A percentile compares a stretch with the other conserved stretches of the same genome.
phyloP scores from a whole-genome alignment of 1,284 basidiomycete species.

The Microstroma glucosiphilum region DNA sequence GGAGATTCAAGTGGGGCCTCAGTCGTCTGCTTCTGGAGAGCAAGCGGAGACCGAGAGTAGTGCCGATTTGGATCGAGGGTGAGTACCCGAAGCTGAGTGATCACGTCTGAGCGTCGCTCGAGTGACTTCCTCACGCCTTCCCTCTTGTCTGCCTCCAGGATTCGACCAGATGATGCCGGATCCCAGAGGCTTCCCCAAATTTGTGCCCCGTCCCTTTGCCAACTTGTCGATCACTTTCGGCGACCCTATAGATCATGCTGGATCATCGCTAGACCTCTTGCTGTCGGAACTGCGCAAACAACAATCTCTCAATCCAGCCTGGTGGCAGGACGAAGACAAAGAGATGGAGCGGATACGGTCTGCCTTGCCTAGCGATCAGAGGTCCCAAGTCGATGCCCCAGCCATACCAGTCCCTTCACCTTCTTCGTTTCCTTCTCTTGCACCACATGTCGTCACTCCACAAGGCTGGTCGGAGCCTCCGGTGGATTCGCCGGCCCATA shows the following conservation, averaged over 20 bases:
- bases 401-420: background rate
- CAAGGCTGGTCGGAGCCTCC: background rate
- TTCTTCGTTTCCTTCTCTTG: background rate
- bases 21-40: conserved; percentile 56
- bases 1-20: conserved; percentile 95
- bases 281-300: background rate
- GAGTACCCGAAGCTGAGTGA: conserved; percentile 8
- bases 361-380: background rate
- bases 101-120: background rate
- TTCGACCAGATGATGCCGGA: conserved; percentile 49
- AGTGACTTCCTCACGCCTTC: conserved; percentile 2
- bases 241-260: conserved; percentile 22
- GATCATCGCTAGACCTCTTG: background rate
- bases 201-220: conserved; percentile 34
- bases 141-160: conserved; percentile 12
- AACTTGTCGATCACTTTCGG: conserved; percentile 41
- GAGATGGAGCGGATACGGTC: background rate
- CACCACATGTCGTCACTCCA: background rate
- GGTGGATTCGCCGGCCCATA: background rate
- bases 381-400: background rate
- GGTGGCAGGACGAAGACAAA: conserved; percentile 3
- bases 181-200: conserved; percentile 33
- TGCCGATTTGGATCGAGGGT: conserved; percentile 88
- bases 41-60: conserved; percentile 61
- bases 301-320: background rate